These are phyloP conservation scores for Hippophae gyantsensis DNA, from an alignment of 306 rosid species.

Conservation along the genomic window DNA sequence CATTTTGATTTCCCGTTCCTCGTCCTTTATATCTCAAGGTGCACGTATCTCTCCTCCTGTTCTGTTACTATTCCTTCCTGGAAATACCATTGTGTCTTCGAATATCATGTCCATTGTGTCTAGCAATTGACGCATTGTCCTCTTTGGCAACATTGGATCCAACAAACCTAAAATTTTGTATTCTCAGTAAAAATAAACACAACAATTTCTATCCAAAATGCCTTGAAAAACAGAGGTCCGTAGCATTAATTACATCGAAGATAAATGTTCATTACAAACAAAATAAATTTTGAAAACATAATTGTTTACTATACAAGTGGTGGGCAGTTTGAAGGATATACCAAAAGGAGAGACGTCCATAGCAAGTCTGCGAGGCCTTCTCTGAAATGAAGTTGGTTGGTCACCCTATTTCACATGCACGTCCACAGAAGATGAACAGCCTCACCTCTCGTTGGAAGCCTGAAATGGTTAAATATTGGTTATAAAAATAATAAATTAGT, in stretches of 20 bases:
- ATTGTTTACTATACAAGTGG: too few relatives aligned
- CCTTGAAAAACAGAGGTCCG: too few relatives aligned
- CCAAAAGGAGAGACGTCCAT: slow-evolving; percentile 64
- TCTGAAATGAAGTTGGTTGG: slow-evolving; percentile 32
- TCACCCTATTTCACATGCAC: slow-evolving; percentile 34
- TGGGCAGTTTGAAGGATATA: slow-evolving; percentile 7
- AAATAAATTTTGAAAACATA: too few relatives aligned
- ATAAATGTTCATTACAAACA: too few relatives aligned
- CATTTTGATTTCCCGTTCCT: slow-evolving; percentile 54
- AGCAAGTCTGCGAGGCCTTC: slow-evolving; percentile 36
- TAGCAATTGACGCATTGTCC: slow-evolving; percentile 69
- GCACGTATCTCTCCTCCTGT: slow-evolving; percentile 38
- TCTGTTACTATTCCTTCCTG: slow-evolving; percentile 30
- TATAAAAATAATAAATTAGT: too few relatives aligned
- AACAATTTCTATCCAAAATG: too few relatives aligned
- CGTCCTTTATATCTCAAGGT: slow-evolving; percentile 68
- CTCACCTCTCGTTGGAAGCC: slow-evolving; percentile 34
- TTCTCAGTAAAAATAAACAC: too few relatives aligned
- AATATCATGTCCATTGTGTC: slow-evolving; percentile 61
- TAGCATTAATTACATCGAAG: too few relatives aligned
- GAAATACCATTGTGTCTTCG: slow-evolving; percentile 42
- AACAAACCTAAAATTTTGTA: slow-evolving; percentile 32
- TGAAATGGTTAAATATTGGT: too few relatives aligned
- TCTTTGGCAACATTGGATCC: slow-evolving; percentile 69
- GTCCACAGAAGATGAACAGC: slow-evolving; percentile 36